Base-by-base conservation (phyloP, 495 filamentous ascomycete species). In the Talaromyces thailandensis region DNA sequence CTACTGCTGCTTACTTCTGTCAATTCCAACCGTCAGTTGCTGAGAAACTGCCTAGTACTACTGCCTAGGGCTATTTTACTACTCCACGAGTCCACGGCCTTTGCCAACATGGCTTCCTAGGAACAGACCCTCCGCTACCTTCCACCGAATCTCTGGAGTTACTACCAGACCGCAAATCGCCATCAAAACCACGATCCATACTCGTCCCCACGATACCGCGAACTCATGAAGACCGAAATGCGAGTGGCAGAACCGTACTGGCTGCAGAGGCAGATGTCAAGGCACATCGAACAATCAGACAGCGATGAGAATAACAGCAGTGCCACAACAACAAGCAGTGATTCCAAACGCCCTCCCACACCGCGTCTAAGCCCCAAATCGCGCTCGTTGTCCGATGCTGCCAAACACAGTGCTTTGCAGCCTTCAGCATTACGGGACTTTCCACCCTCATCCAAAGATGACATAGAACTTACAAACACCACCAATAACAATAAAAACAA, bases 361-460 rank as follows among this genome's bases (percentile, higher is more conserved):
- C 59, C 68, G 40, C 62, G 71, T 18, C 69, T 67, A 48, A 72
- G 73, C 26, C 70, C 75, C 26, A 77, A 76, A 58, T 72, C 73
- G 56, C 75, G 76, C 24, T 81, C 78, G 6, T 63, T 81, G 26
- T 79, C 76, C 40, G 78, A 81, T 65, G 76, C 74, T 3, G 65
- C 72, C 26, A 79, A 70, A 64, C 76, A 75, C 11, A 12, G 66
- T 66, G 18, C 60, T 64, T 11, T 64, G 59, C 7, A 51, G 68
- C 16, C 74, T 69, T 57, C 70, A 67, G 40, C 64, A 67, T 40
- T 73, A 65, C 48, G 70, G 68, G 18, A 70, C 67, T 50, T 65
- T 70, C 73, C 74, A 6, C 71, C 69, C 12, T 64, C 72, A 40
- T 78, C 89, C 61, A 93, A 94, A 76, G 93, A 97, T 79, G 93